phyloP scores from a whole-genome alignment of 2,329 filamentous ascomycete species.

The Mariannaea sp. region DNA sequence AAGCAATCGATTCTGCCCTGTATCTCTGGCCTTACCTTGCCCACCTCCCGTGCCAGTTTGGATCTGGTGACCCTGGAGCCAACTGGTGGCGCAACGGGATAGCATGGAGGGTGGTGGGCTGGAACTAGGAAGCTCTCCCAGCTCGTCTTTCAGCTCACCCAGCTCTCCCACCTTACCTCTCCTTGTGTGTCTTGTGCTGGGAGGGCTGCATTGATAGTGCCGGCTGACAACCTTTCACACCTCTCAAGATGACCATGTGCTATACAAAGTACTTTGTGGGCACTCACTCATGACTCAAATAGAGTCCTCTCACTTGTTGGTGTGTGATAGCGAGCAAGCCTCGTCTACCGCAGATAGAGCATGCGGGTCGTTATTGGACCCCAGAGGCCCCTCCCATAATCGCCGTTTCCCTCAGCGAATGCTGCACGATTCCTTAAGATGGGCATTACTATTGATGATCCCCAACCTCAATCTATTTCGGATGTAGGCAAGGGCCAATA shows the following conservation, averaged over 20 bases:
- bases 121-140: constrained; percentile 7
- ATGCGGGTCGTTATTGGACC: constrained; percentile 28
- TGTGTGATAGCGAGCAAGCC: constrained; percentile 14
- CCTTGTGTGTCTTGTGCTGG: constrained; percentile 29
- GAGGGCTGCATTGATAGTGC: constrained; percentile 21
- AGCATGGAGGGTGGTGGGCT: constrained; percentile 27
- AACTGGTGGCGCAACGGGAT: constrained; percentile 29
- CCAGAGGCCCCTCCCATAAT: constrained; percentile 15
- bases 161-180: constrained; percentile 20
- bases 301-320: constrained; percentile 22
- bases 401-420: constrained; percentile 28
- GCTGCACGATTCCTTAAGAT: constrained; percentile 25
- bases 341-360: constrained; percentile 18
- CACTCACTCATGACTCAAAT: constrained; percentile 29
- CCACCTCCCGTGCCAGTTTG: constrained; percentile 16
- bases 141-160: constrained; percentile 8
- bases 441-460: constrained; percentile 21
- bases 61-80: constrained; percentile 19
- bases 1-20: constrained; percentile 24
- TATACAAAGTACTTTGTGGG: no score
- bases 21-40: constrained; percentile 23
- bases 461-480: constrained; percentile 27
- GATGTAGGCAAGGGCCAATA: constrained; percentile 20
- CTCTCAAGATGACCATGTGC: constrained; percentile 17
- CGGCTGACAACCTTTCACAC: constrained; percentile 28